phyloP scores from a whole-genome alignment of 2,329 filamentous ascomycete species.

The Hirsutella rhossiliensis region DNA sequence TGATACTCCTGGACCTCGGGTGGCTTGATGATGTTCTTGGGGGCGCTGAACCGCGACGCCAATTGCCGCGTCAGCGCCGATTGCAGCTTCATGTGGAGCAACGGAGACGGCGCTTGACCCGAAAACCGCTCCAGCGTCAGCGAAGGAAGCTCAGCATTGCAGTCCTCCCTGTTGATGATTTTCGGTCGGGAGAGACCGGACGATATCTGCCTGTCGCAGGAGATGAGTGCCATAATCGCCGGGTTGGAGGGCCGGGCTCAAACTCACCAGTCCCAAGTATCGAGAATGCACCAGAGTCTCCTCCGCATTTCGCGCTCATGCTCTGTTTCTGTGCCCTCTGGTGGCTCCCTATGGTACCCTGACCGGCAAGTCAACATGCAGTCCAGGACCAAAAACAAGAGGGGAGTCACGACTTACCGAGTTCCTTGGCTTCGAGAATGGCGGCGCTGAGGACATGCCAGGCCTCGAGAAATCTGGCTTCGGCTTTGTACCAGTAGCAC shows the following conservation, averaged over 20 bases:
- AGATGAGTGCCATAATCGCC: not conserved
- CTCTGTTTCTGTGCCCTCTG: constrained; percentile 8
- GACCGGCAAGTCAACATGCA: not conserved
- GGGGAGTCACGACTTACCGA: constrained; percentile 7
- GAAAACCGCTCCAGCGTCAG: constrained; percentile 12
- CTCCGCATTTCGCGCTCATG: constrained; percentile 19
- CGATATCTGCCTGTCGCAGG: constrained; percentile 17
- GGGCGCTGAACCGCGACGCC: constrained; percentile 12
- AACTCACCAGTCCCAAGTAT: constrained; percentile 21
- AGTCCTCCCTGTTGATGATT: constrained; percentile 17
- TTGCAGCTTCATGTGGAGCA: constrained; percentile 19
- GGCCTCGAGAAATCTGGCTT: constrained; percentile 17
- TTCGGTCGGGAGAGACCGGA: constrained; percentile 17
- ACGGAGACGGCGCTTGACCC: constrained; percentile 12
- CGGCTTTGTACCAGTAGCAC: constrained; percentile 20
- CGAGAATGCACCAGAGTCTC: constrained; percentile 18
- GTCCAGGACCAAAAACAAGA: too few species aligned
- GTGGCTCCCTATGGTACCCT: constrained; percentile 13
- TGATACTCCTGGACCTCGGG: constrained; percentile 15
- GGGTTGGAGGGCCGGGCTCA: not conserved
- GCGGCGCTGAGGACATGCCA: constrained; percentile 20
- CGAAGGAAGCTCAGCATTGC: constrained; percentile 13
- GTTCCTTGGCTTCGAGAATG: constrained; percentile 16
- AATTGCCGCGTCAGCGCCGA: constrained; percentile 12
- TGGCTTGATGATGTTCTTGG: constrained; percentile 13